A percentile compares a stretch with the other conserved stretches of the same genome.
Evolutionary conservation across 176 grass and related monocot species (phyloP).

Genomic region (Eragrostis curvula): DNA sequence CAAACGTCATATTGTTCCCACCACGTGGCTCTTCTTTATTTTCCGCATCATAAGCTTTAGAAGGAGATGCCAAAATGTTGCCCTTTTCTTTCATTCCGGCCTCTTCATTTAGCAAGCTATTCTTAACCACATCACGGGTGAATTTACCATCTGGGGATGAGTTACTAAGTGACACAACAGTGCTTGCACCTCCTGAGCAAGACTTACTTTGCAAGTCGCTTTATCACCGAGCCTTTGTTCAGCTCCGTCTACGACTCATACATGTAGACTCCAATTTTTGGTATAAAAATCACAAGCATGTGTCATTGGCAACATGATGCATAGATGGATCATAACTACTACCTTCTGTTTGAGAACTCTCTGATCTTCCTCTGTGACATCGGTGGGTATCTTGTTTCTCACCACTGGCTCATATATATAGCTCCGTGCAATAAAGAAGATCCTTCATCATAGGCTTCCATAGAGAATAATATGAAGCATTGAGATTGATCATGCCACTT

Average conservation of each 20-base stretch:
- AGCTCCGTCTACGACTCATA: not conserved
- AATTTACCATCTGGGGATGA: not conserved
- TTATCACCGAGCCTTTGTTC: not conserved
- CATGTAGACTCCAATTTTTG: not conserved
- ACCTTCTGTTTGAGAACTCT: not conserved
- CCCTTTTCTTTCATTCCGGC: not conserved
- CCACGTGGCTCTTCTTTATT: not conserved
- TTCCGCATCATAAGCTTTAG: not conserved
- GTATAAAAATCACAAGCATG: not conserved
- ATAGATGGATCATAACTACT: not conserved
- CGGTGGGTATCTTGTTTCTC: not conserved
- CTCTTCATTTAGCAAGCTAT: no score
- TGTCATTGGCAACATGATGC: conserved; percentile 26
- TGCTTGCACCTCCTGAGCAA: conserved; percentile 19
- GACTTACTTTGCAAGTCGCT: not conserved
- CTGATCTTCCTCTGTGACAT: not conserved
- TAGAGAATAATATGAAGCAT: no score
- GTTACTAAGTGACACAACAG: not conserved
- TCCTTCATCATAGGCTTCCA: no score
- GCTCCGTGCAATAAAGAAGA: conserved; percentile 36
- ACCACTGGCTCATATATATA: not conserved
- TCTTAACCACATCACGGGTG: no score
- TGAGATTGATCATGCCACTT: no score
- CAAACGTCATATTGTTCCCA: not conserved
- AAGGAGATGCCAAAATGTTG: not conserved